Percentiles rank a stretch among this genome's conserved stretches.
Evolutionary conservation across 345 rosid species (phyloP).

Genomic region (Aurinia saxatilis): DNA sequence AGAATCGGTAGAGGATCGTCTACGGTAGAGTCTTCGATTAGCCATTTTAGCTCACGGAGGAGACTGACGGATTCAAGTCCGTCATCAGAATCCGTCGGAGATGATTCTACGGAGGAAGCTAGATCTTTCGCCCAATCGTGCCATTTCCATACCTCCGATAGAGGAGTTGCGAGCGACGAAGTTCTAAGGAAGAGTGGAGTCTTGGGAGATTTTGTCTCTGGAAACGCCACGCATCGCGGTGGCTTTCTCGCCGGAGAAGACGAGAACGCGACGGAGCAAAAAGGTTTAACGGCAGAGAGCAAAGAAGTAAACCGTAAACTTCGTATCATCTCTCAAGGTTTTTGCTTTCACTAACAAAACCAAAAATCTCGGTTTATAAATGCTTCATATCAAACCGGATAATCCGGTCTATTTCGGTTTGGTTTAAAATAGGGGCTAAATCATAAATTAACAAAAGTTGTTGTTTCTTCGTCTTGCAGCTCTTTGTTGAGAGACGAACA

Average conservation of each 20-base stretch:
- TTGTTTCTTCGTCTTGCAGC: constrained; percentile 8
- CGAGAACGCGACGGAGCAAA: constrained; percentile 8
- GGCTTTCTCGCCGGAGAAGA: constrained; percentile 24
- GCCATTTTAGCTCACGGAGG: constrained; percentile 76
- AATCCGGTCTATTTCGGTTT: constrained; percentile 1
- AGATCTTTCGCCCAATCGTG: constrained; percentile 64
- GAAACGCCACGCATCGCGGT: background rate
- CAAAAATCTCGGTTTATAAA: constrained; percentile 15
- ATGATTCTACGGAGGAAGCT: constrained; percentile 50
- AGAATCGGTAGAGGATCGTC: constrained; percentile 30
- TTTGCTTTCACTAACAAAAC: constrained; percentile 11
- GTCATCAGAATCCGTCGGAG: constrained; percentile 45
- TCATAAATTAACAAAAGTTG: constrained; percentile 8
- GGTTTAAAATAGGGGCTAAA: constrained; percentile 2
- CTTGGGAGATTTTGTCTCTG: constrained; percentile 16
- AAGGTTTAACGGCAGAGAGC: constrained; percentile 21
- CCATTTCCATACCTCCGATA: constrained; percentile 59
- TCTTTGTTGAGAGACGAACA: background rate
- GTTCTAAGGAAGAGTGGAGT: constrained; percentile 55
- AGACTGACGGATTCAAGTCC: constrained; percentile 57
- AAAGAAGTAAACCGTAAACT: constrained; percentile 15
- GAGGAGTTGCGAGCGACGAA: constrained; percentile 34
- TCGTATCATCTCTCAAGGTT: constrained; percentile 22
- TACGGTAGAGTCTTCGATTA: constrained; percentile 58
- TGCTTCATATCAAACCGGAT: constrained; percentile 6